Conservation (phyloP, 768 basidiomycete genomes). For the Neoboletus magnificus region DNA sequence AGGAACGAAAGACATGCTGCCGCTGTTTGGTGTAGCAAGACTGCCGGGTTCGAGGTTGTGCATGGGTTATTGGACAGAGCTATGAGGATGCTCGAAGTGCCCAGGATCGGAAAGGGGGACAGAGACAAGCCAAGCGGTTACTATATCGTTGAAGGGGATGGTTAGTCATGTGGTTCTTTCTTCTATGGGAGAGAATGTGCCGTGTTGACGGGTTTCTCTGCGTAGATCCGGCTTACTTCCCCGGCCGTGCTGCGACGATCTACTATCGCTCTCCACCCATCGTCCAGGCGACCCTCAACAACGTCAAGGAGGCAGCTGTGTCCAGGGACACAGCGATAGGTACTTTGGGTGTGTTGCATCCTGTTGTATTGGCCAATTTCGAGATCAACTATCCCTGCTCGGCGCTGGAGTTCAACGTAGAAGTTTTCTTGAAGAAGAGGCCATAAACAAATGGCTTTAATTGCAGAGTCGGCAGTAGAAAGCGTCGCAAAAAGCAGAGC, state of each 20-base stretch:
- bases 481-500: background rate
- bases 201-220: constrained; percentile 3
- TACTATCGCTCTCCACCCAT: constrained; percentile 66
- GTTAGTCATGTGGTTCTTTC: constrained; percentile 43
- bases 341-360: constrained; percentile 90
- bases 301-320: constrained; percentile 44
- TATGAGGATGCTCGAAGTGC: constrained; percentile 95
- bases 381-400: constrained; percentile 96
- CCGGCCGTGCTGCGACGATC: constrained; percentile 90
- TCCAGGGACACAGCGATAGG: constrained; percentile 73
- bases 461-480: constrained; percentile 1
- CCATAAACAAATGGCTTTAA: constrained; percentile 4
- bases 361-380: constrained; percentile 86
- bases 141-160: constrained; percentile 83
- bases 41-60: constrained; percentile 93
- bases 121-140: constrained; percentile 69
- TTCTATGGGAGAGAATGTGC: background rate
- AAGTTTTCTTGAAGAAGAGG: constrained; percentile 81
- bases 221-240: constrained; percentile 90
- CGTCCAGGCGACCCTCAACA: constrained; percentile 31
- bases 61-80: constrained; percentile 92
- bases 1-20: constrained; percentile 86
- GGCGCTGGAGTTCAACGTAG: constrained; percentile 88
- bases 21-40: constrained; percentile 95
- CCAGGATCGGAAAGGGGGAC: constrained; percentile 62